Percentiles rank a stretch among this genome's conserved stretches.
Evolutionary conservation across 1,284 basidiomycete species (phyloP).

Genomic region (Tetrapyrgos nigripes): DNA sequence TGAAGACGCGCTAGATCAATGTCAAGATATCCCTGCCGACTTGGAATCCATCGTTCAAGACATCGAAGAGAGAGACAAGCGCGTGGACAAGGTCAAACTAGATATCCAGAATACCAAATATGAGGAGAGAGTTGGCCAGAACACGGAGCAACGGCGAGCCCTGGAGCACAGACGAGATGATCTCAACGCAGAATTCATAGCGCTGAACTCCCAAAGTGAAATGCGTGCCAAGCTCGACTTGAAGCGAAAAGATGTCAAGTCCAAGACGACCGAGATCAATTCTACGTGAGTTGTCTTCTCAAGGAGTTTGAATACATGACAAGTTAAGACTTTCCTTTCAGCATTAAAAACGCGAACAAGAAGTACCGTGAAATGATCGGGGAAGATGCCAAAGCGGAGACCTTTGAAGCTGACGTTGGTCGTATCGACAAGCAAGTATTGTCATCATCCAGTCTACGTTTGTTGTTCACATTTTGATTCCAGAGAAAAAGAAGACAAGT

Average conservation of each 20-base stretch:
- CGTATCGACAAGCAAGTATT: slow-evolving; percentile 63
- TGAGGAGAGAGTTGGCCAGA: slow-evolving; percentile 73
- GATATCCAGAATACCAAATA: slow-evolving; percentile 70
- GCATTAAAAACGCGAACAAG: slow-evolving; percentile 47
- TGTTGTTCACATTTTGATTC: not conserved
- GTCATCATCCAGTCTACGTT: no score
- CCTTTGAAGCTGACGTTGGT: slow-evolving; percentile 78
- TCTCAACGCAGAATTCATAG: slow-evolving; percentile 76
- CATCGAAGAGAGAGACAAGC: slow-evolving; percentile 70
- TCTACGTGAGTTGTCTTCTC: slow-evolving; percentile 60
- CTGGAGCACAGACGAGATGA: slow-evolving; percentile 79
- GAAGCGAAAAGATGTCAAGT: slow-evolving; percentile 72
- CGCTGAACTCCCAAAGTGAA: slow-evolving; percentile 84
- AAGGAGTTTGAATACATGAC: not conserved
- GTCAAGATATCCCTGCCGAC: slow-evolving; percentile 61
- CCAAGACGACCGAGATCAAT: slow-evolving; percentile 69
- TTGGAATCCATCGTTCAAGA: slow-evolving; percentile 66
- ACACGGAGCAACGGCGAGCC: slow-evolving; percentile 56
- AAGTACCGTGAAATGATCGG: slow-evolving; percentile 74
- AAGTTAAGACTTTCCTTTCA: no score
- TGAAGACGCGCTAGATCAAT: slow-evolving; percentile 63
- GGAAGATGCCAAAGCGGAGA: slow-evolving; percentile 61
- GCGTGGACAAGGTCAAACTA: slow-evolving; percentile 61
- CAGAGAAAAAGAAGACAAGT: slow-evolving; percentile 74
- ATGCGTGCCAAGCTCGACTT: slow-evolving; percentile 83